These are phyloP conservation scores for Phytophthora idaei DNA, from an alignment of 352 stramenopile genomes.

Conservation along the genomic window DNA sequence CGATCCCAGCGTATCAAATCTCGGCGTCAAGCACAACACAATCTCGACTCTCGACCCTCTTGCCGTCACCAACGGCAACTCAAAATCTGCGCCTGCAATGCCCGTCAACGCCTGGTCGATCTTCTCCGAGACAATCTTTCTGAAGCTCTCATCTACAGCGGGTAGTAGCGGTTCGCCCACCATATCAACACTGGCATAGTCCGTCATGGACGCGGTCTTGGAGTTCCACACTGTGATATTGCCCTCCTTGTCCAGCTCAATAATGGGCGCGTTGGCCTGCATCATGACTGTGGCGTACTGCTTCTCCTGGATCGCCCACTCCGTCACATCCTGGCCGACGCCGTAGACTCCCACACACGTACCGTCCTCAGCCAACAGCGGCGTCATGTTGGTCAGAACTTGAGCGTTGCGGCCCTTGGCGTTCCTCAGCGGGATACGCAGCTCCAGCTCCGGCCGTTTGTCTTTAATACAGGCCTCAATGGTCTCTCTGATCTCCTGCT, in stretches of 20 bases:
- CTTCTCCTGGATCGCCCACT: slow-evolving; percentile 57
- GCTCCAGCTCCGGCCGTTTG: slow-evolving; percentile 49
- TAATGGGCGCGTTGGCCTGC: slow-evolving; percentile 78
- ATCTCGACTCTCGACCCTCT: slow-evolving; percentile 60
- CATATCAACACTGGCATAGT: slow-evolving; percentile 53
- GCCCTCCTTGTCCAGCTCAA: slow-evolving; percentile 78
- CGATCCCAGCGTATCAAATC: slow-evolving; percentile 45
- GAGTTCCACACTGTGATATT: slow-evolving; percentile 76
- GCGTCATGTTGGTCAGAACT: slow-evolving; percentile 61
- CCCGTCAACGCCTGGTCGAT: slow-evolving; percentile 57
- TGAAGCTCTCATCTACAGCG: slow-evolving; percentile 54
- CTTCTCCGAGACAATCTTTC: slow-evolving; percentile 51
- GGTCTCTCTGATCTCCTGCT: slow-evolving; percentile 37
- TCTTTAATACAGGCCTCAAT: slow-evolving; percentile 34
- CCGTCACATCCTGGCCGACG: slow-evolving; percentile 64
- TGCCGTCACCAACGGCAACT: slow-evolving; percentile 56
- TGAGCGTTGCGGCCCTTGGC: slow-evolving; percentile 48
- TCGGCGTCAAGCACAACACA: slow-evolving; percentile 57
- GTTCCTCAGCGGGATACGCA: slow-evolving; percentile 58
- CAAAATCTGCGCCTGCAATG: slow-evolving; percentile 58
- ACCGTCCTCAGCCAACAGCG: slow-evolving; percentile 47
- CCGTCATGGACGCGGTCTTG: slow-evolving; percentile 62
- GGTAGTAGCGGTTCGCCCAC: slow-evolving; percentile 55
- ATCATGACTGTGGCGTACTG: slow-evolving; percentile 79
- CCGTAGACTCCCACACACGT: slow-evolving; percentile 58